Conservation (phyloP, 176 grass and related monocot species). For the Triticum dicoccoides region DNA sequence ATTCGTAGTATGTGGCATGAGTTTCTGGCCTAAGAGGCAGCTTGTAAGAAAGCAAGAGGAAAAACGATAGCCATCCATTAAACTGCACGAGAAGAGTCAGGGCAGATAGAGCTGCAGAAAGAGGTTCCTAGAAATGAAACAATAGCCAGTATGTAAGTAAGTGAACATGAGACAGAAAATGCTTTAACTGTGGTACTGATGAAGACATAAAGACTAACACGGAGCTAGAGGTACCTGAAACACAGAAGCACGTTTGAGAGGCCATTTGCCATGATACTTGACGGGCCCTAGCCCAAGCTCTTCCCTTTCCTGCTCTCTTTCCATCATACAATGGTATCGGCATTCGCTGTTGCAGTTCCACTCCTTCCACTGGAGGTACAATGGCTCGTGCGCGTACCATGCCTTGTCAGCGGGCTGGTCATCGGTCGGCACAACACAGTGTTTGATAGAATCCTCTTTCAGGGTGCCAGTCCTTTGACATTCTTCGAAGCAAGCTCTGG, state of each 20-base stretch:
- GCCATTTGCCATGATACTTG: slow-evolving; percentile 96
- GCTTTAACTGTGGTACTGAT: neutral
- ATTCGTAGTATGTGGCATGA: slow-evolving; percentile 79
- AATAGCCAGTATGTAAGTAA: neutral
- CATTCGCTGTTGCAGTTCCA: slow-evolving; percentile 94
- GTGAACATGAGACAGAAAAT: neutral
- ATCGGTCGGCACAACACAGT: slow-evolving; percentile 50
- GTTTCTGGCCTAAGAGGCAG: slow-evolving; percentile 68
- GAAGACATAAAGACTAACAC: neutral
- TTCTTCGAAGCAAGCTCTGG: slow-evolving; percentile 56
- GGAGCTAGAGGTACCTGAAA: slow-evolving; percentile 66
- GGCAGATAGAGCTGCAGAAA: slow-evolving; percentile 77
- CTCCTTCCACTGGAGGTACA: slow-evolving; percentile 92
- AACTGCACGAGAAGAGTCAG: slow-evolving; percentile 82
- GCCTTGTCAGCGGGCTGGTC: slow-evolving; percentile 42
- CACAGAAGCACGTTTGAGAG: slow-evolving; percentile 68
- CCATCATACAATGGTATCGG: slow-evolving; percentile 88
- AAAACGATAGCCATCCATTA: slow-evolving; percentile 90
- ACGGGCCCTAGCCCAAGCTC: slow-evolving; percentile 52
- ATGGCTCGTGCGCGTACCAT: slow-evolving; percentile 80
- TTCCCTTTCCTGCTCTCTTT: slow-evolving; percentile 74
- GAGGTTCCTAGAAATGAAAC: slow-evolving; percentile 53
- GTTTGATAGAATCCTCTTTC: slow-evolving; percentile 54
- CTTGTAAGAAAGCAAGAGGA: slow-evolving; percentile 80
- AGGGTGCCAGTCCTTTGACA: slow-evolving; percentile 71